Base-by-base conservation (phyloP, 805 yeast genomes). In the Candida pseudofarinosa region DNA sequence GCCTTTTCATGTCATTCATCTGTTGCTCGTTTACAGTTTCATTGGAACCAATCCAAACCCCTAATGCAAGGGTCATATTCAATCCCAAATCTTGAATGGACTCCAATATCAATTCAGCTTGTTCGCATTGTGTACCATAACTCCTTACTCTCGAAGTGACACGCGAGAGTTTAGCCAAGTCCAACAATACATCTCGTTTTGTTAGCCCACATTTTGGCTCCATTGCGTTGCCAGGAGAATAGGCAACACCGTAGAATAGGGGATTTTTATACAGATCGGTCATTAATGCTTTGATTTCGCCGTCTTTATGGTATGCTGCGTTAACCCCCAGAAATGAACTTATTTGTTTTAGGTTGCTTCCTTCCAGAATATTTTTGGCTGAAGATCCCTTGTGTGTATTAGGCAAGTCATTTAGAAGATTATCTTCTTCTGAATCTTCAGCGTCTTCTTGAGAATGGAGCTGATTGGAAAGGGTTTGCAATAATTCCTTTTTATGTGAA, bases 121-220 rank as follows among this genome's bases (percentile, higher is more conserved):
- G 88, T 30, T 71, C 56, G 49, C 89, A 83, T 48, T 79, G 84
- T 41, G 80, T 74, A 0, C 86, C 84, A 48, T 77, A 80, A 1
- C 78, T 70, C 49, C 83, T 65, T 7, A 85, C 57, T 46, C 79
- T 73, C 0, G 72, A 69, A 0, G 90, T 83, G 0, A 83, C 69
- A 20, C 70, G 77, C 0, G 88, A 79, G 6, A 85, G 48, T 8
- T 74, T 53, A 0, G 81, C 80, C 18, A 84, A 50, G 49, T 85
- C 90, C 16, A 75, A 58, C 36, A 79, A 47, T 0, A 81, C 76
- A 3, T 78, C 82, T 40, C 72, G 62, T 40, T 61, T 58, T 0
- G 64, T 64, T 1, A 63, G 66, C 1, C 80, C 82, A 65, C 88
- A 83, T 14, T 48, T 38, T 0, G 86, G 85, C 38, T 63, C 73